Evolutionary conservation across 768 basidiomycete genomes (phyloP), one percentile per base, ranked within the genome.

Genomic region (Trametes sanguinea): DNA sequence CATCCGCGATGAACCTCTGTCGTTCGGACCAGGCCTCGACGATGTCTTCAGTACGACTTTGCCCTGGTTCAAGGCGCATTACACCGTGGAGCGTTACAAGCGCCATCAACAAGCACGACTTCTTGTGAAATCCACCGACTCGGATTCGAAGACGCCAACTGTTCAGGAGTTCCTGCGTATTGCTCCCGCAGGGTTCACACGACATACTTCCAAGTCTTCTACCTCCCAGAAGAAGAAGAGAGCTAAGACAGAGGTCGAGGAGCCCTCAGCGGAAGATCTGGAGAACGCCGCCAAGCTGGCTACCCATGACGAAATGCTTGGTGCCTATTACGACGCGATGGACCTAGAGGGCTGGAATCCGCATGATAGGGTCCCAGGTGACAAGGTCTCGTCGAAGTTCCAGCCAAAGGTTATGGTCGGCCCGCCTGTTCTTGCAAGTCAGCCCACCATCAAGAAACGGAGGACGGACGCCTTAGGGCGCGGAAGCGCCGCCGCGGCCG

Each of bases 31-130:
- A 2, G 53, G 53, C 14, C 22, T 54, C 11, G 40, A 56, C 47
- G 27, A 6, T 4, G 33, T 52, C 43, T 7, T 59, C 4, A 16
- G 16, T 4, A n/a, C 13, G 4, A 17, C 17, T 2, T 27, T 59
- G 39, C 4, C 13, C 11, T 51, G 39, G 50, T 59, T 59, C 57
- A 22, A 51, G 10, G 57, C 57, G 6, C 48, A 45, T 37, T 59
- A 59, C 33, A 16, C 22, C 9, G 57, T 59, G 16, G 6, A n/a
- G 4, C 7, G 2, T 13, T 46, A 55, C n/a, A 16, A 17, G n/a
- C 30, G 13, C 14, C 13, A 39, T n/a, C n/a, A n/a, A n/a, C n/a
- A n/a, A n/a, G n/a, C n/a, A n/a, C n/a, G n/a, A n/a, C n/a, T n/a
- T n/a, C n/a, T n/a, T n/a, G n/a, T n/a, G n/a, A n/a, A n/a, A n/a